Evolutionary conservation across 139 green algal genomes (phyloP), one percentile per base, ranked within the genome.

Genomic region (Nannochloris sp.): DNA sequence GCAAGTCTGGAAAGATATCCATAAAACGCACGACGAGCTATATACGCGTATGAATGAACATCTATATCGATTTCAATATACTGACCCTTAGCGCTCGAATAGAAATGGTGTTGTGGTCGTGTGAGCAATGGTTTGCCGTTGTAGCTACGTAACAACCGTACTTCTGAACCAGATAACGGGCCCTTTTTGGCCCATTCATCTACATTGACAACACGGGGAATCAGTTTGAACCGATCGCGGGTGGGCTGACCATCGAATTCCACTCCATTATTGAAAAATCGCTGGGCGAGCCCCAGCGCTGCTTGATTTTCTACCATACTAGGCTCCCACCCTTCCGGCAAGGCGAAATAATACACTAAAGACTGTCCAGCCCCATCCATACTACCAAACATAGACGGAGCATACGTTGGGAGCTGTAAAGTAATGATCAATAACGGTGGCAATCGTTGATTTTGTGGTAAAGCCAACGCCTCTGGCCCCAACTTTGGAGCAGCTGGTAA

Each of bases 41-140:
- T 36, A 72, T 82, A 96, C 4, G 86, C 81, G 53, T 95, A 96
- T 27, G 33, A 61, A 75, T 96, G 89, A 13, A 96, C 68, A 69
- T 96, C 83, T 25, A 96, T 44, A 73, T 93, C 85, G 0, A 96
- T 71, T 77, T 94, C 85, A 13, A 90, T 51, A 67, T 92, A 92
- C 42, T 79, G 54, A 2, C 60, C 59, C 19, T 30, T 31, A 46
- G 53, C 13, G 29, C 80, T 74, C 2, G 55, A 31, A 71, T 77
- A 81, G 60, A 85, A 92, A 1, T 48, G 37, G 19, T 93, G 84
- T 76, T 96, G 88, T 4, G 89, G 89, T 5, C 83, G 77, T 2
- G 85, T 88, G 3, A 96, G 70, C 31, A 96, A 65, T 10, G 89
- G 89, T 74, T 96, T 96, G 42, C 90, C 86, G 47, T 93, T 92